Evolutionary conservation across 1,284 basidiomycete species (phyloP), one percentile per base, ranked within the genome.

Genomic region (Cryptococcus maquisensis): DNA sequence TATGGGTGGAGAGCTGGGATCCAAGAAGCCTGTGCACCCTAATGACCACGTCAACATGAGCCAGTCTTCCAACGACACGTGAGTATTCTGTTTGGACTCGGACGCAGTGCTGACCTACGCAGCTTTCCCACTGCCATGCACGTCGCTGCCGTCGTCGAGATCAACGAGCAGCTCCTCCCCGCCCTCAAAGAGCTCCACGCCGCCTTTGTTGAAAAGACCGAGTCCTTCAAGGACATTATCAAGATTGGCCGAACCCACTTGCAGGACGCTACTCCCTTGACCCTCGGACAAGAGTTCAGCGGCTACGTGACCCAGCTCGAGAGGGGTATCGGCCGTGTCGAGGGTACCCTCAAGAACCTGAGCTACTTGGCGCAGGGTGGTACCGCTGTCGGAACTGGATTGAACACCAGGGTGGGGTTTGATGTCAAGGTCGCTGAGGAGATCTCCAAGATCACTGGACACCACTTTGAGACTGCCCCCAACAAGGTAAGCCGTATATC

Each of bases 1-100:
- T 63, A 85, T 98, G 60, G 96, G 96, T 21, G 96, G 96, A 26
- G 83, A 96, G 78, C 81, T 97, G 52, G 96, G 96, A 44, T 90
- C 87, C 58, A 99, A 98, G 82, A 92, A 84, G 72, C 96, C 96
- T 26, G 94, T 99, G 12, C 96, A 99, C 78, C 96, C 96, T 43
- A 99, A 99, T 76, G 96, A 99, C 76, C 96, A 99, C 79, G 95
- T 98, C 70, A 99, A 99, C 81, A 97, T 90, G 89, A 93, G 90
- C 75, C 96, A 98, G 79, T 95, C 90, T 65, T 96, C 92, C 73
- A 99, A 99, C 74, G 96, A 99, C 78, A 95, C 94, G 89, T 90
- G 55, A 61, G 78, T 71, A 23, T 1, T 16, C 18, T n/a, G 36
- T 18, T 1, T 23, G 43, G 12, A 12, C 16, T 40, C 24, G 13